These are phyloP conservation scores for sweet orange (Citrus sinensis) DNA, from an alignment of 345 rosid species.

Conservation along the genomic window DNA sequence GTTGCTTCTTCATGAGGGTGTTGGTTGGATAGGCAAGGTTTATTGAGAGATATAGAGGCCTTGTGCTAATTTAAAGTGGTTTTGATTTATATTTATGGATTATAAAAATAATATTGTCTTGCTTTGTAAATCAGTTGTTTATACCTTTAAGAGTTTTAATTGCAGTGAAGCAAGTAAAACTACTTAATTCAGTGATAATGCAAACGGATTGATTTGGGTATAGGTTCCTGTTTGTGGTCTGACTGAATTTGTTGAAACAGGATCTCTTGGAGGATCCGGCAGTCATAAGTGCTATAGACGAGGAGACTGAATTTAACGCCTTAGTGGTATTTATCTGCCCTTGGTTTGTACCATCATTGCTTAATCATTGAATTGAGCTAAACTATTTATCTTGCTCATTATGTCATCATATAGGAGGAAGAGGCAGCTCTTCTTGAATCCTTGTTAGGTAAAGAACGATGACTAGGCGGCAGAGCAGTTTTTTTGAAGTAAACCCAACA, in stretches of 20 bases:
- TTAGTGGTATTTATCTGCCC: slow-evolving; percentile 61
- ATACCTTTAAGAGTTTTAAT: not conserved
- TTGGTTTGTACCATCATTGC: not conserved
- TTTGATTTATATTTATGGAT: not conserved
- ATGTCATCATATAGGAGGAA: slow-evolving; percentile 56
- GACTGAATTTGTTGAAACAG: slow-evolving; percentile 32
- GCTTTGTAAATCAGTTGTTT: not conserved
- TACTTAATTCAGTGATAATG: not conserved
- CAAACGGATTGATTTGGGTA: not conserved
- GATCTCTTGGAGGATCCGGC: slow-evolving; percentile 86
- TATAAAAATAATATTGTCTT: not conserved
- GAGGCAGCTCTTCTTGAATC: slow-evolving; percentile 88
- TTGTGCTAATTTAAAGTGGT: not conserved
- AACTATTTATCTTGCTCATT: not conserved
- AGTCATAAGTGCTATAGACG: slow-evolving; percentile 68
- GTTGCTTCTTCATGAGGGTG: not conserved
- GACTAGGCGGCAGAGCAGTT: not conserved
- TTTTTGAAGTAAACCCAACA: not conserved
- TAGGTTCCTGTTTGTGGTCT: not conserved
- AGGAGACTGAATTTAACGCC: slow-evolving; percentile 90
- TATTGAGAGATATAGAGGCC: not conserved
- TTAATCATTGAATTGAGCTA: slow-evolving; percentile 12
- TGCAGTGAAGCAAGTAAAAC: not conserved
- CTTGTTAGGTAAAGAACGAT: slow-evolving; percentile 58
- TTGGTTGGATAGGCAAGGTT: not conserved